Base-by-base conservation (phyloP, 345 rosid genomes). In the Eucalyptus cloeziana region DNA sequence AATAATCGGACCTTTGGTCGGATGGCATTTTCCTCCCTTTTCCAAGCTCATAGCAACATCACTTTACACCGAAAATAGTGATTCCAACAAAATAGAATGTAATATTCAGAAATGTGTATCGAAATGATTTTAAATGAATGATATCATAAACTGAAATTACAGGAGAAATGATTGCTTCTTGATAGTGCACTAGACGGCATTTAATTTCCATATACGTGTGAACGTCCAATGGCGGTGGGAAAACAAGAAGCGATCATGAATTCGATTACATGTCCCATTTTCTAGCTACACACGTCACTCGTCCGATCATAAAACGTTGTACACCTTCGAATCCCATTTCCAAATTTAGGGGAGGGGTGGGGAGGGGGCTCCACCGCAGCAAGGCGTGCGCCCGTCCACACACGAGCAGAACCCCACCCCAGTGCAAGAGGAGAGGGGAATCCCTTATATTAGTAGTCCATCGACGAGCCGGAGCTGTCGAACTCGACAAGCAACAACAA, bases 81-180 rank as follows among this genome's bases (percentile, higher is more conserved):
- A 56, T 2, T 24, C 1, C 30, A 4, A 3, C 16, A 6, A 27
- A 19, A 62, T 11, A 27, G 1, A 30, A 62, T 5, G 3, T 3
- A 13, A 30, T 27, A 4, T 5, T 13, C 6, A 4, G 4, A 27
- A 1, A 62, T 5, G 1, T 2, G 4, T 5, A 5, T 0, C 2
- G 2, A 62, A 62, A 62, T 62, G 14, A 12, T 13, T 27, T 13
- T 1, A 16, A 12, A 27, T 1, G 4, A 60, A 60, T 60, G 4
- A 60, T 13, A 2, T 13, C 31, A 30, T 12, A 27, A 12, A 2
- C 7, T 27, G 4, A 62, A 27, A 6, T 27, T 12, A 12, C 13
- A 56, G 3, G 3, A 24, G 3, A 56, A 56, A 56, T 24, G 13
- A 56, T 24, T 56, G 0, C 62, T 56, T 2, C 3, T 22, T 2